A percentile compares a stretch with the other conserved stretches of the same genome.
Conservation (phyloP, 371 early-diverging fungal genomes). For the Catenaria anguillulae region DNA sequence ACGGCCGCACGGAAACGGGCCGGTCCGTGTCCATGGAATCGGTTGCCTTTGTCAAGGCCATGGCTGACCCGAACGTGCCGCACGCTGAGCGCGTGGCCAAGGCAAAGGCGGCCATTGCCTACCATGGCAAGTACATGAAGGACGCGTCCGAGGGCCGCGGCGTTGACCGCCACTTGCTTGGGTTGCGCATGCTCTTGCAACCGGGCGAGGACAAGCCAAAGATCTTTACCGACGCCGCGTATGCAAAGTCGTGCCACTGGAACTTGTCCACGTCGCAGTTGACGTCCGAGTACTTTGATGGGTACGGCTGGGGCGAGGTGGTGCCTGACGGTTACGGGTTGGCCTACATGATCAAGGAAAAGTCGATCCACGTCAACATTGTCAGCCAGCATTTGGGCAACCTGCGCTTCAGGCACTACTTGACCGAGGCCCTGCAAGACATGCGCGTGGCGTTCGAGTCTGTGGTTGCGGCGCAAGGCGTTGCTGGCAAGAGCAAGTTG, state of each 20-base stretch:
- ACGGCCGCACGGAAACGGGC: constrained; percentile 91
- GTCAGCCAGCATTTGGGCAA: constrained; percentile 45
- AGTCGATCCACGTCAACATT: constrained; percentile 70
- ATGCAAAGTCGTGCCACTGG: constrained; percentile 74
- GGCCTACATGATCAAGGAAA: constrained; percentile 85
- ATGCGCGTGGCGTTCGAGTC: constrained; percentile 21
- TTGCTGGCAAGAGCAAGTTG: background rate
- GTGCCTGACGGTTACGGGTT: constrained; percentile 87
- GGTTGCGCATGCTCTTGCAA: constrained; percentile 44
- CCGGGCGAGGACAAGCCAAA: constrained; percentile 58
- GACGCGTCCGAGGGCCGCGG: constrained; percentile 67
- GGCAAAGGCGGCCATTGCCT: constrained; percentile 51
- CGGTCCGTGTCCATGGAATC: constrained; percentile 66
- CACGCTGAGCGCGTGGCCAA: constrained; percentile 43
- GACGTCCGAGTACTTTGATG: constrained; percentile 71
- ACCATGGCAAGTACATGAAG: constrained; percentile 68
- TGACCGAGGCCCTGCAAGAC: constrained; percentile 59
- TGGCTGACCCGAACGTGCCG: constrained; percentile 46
- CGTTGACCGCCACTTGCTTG: constrained; percentile 71
- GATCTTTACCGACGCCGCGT: constrained; percentile 72
- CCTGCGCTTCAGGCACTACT: constrained; percentile 33
- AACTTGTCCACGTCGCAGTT: constrained; percentile 84
- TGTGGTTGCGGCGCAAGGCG: background rate
- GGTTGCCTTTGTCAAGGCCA: constrained; percentile 67
- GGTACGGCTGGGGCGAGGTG: constrained; percentile 94